Evolutionary conservation across 208 protist genomes (phyloP).

Genomic region (Leishmania aethiopica): DNA sequence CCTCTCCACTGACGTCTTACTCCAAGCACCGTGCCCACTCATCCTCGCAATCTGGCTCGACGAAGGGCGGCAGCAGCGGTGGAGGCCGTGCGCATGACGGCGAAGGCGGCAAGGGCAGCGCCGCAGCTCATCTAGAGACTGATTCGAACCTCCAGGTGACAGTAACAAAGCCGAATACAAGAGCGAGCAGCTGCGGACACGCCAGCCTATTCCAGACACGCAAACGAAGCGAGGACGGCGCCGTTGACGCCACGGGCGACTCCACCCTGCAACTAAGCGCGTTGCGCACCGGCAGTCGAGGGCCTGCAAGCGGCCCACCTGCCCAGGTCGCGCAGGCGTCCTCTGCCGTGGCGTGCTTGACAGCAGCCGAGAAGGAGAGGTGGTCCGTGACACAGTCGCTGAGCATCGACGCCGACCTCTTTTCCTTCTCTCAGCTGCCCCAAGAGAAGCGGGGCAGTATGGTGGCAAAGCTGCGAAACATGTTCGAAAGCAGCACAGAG

Average conservation of each 20-base stretch:
- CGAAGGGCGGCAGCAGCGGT: background rate
- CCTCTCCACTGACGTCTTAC: background rate
- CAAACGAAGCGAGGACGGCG: background rate
- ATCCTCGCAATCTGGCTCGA: background rate
- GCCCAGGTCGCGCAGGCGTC: background rate
- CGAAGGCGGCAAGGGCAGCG: background rate
- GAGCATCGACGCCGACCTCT: slow-evolving; percentile 9
- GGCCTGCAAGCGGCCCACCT: background rate
- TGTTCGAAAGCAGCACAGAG: slow-evolving; percentile 5
- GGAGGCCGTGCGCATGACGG: background rate
- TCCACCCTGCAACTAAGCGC: too few relatives aligned
- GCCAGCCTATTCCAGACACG: background rate
- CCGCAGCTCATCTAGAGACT: background rate
- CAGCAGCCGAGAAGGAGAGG: background rate
- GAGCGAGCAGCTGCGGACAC: slow-evolving; percentile 1
- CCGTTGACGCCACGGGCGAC: background rate
- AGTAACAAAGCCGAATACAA: background rate
- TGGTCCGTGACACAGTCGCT: slow-evolving; percentile 25
- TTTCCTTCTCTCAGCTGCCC: slow-evolving; percentile 25
- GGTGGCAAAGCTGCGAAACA: slow-evolving; percentile 18
- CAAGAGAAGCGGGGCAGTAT: slow-evolving; percentile 10
- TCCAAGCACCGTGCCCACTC: background rate
- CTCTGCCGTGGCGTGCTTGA: background rate
- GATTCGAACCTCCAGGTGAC: background rate
- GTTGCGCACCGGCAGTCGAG: background rate